These are phyloP conservation scores for Ustilago lituana DNA, from an alignment of 1,284 basidiomycete genomes.

Conservation along the genomic window DNA sequence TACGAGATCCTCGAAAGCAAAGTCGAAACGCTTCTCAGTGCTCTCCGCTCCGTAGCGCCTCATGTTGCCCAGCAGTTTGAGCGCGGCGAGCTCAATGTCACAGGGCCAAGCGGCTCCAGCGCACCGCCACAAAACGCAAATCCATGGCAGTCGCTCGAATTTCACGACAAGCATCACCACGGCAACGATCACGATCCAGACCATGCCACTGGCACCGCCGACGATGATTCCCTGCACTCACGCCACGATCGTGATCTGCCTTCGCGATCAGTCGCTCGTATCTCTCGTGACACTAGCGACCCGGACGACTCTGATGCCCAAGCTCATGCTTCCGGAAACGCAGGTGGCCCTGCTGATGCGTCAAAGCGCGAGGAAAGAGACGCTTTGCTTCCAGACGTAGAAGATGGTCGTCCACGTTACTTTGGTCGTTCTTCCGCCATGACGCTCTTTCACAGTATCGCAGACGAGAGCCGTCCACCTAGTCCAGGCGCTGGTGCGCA, in stretches of 20 bases:
- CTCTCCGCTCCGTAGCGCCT: slow-evolving; percentile 55
- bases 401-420: slow-evolving; percentile 58
- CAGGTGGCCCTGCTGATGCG: not conserved
- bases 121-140: slow-evolving; percentile 49
- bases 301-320: slow-evolving; percentile 12
- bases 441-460: slow-evolving; percentile 44
- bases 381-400: slow-evolving; percentile 54
- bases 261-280: slow-evolving; percentile 15
- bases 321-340: not conserved
- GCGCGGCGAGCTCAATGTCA: slow-evolving; percentile 52
- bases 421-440: slow-evolving; percentile 56
- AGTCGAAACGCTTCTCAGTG: slow-evolving; percentile 55
- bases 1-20: slow-evolving; percentile 64
- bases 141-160: slow-evolving; percentile 32
- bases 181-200: slow-evolving; percentile 4
- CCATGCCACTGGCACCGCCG: not conserved
- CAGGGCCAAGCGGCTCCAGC: slow-evolving; percentile 30
- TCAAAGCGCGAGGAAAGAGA: slow-evolving; percentile 32
- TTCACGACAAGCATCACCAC: slow-evolving; percentile 3
- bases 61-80: slow-evolving; percentile 55
- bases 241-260: slow-evolving; percentile 21
- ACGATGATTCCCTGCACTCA: not conserved
- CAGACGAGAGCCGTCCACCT: slow-evolving; percentile 49
- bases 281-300: slow-evolving; percentile 13
- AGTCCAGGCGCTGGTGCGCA: slow-evolving; percentile 31